These are phyloP conservation scores for Phanerochaete sordida DNA, from an alignment of 768 basidiomycete species.

Conservation along the genomic window DNA sequence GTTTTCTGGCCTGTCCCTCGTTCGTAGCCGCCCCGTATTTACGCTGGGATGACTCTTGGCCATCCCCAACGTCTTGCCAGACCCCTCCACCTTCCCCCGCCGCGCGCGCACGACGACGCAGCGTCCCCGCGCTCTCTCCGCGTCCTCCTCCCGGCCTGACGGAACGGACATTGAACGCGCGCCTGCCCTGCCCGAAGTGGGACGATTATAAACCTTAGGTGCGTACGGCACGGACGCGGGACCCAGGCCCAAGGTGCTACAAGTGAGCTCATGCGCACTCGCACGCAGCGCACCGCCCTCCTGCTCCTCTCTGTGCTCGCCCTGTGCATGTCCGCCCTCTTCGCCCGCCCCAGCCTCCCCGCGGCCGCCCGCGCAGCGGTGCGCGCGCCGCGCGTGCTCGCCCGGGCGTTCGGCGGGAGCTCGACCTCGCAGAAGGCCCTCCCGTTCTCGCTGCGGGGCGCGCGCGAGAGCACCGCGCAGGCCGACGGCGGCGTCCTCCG, in stretches of 20 bases:
- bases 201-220: conserved; percentile 1
- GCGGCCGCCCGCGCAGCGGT: background rate
- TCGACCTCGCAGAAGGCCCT: conserved; percentile 36
- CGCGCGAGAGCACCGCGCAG: conserved; percentile 28
- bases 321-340: conserved; percentile 12
- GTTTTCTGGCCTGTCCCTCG: background rate
- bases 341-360: conserved; percentile 1
- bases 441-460: conserved; percentile 41
- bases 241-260: too few species aligned
- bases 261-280: background rate
- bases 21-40: conserved; percentile 1
- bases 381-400: conserved; percentile 10
- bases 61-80: background rate
- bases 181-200: background rate
- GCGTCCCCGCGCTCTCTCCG: background rate
- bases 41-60: background rate
- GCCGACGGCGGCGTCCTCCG: conserved; percentile 35
- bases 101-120: background rate
- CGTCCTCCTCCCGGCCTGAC: background rate
- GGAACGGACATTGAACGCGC: background rate
- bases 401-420: conserved; percentile 29
- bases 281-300: background rate
- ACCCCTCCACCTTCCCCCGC: background rate
- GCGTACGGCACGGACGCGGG: background rate
- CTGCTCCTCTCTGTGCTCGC: conserved; percentile 8